These are phyloP conservation scores for Pseudisothecium myosuroides DNA, from an alignment of 225 moss, liverwort and hornwort species.

Conservation along the genomic window DNA sequence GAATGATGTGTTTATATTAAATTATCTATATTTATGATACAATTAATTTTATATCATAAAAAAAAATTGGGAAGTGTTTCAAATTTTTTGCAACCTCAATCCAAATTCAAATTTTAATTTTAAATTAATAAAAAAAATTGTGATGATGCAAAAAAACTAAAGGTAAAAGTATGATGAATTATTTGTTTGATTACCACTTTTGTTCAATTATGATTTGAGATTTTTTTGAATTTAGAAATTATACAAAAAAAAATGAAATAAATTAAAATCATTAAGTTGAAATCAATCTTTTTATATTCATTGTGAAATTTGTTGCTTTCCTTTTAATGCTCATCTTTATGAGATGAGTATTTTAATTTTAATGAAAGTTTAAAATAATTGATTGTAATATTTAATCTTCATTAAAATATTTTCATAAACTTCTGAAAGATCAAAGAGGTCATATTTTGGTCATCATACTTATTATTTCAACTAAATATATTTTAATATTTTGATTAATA, in stretches of 20 bases:
- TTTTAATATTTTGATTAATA: not conserved
- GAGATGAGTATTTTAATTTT: rapidly evolving
- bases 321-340: not conserved
- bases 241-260: not conserved
- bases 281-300: not conserved
- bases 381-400: not conserved
- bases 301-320: not conserved
- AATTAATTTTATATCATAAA: not conserved
- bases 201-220: too few species aligned
- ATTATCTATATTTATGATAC: not conserved
- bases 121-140: not conserved
- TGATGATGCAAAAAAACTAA: too few species aligned
- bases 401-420: not conserved
- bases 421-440: not conserved
- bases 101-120: not conserved
- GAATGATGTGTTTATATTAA: not conserved
- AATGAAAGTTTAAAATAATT: not conserved
- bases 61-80: not conserved
- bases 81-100: rapidly evolving
- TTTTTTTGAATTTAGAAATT: not conserved
- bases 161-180: too few species aligned
- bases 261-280: not conserved
- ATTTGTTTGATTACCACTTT: not conserved
- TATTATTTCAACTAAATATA: not conserved
- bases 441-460: too few species aligned